phyloP scores from a whole-genome alignment of 768 basidiomycete species.

The Baorangia bicolor region DNA sequence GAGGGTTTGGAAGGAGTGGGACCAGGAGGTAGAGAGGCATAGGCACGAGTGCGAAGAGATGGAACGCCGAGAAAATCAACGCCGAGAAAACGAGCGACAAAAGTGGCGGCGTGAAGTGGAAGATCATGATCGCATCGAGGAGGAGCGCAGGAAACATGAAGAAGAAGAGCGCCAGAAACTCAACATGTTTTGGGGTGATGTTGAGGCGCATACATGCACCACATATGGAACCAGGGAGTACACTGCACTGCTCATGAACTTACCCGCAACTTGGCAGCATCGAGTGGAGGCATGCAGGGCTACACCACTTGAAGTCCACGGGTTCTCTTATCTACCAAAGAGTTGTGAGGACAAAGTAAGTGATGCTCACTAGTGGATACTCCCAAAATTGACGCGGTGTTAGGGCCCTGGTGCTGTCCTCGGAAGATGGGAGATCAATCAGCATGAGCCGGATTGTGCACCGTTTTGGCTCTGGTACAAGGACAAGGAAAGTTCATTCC shows the following conservation, averaged over 20 bases:
- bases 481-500: constrained; percentile 24
- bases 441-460: constrained; percentile 29
- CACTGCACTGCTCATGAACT: constrained; percentile 27
- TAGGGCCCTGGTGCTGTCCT: constrained; percentile 19
- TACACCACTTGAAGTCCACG: constrained; percentile 25
- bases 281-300: constrained; percentile 28
- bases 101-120: constrained; percentile 21
- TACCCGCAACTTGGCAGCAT: constrained; percentile 22
- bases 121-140: constrained; percentile 11
- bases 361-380: neutral
- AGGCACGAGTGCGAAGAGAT: constrained; percentile 7
- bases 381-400: neutral
- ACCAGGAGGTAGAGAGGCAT: constrained; percentile 1
- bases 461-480: constrained; percentile 29
- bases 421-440: constrained; percentile 28
- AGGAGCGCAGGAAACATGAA: constrained; percentile 19
- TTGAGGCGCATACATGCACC: constrained; percentile 22
- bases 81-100: constrained; percentile 4
- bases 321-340: constrained; percentile 15
- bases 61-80: constrained; percentile 8
- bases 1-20: constrained; percentile 5
- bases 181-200: constrained; percentile 23
- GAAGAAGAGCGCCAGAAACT: constrained; percentile 29
- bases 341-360: constrained; percentile 23
- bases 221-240: constrained; percentile 30